These are phyloP conservation scores for Nepenthes gracilis DNA, from an alignment of 148 eudicot genomes.

Conservation along the genomic window DNA sequence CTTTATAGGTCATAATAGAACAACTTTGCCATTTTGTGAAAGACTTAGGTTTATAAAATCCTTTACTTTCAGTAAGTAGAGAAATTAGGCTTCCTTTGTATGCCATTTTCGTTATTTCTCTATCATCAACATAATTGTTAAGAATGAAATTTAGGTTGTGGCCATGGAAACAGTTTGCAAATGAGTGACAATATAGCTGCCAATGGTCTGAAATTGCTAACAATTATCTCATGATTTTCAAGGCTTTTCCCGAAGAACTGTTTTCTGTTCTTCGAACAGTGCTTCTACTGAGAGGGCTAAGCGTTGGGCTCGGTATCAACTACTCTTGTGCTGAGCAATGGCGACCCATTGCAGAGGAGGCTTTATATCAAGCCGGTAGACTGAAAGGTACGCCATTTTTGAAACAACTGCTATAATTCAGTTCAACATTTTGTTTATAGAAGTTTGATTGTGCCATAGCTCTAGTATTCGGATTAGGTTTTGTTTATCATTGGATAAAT, in stretches of 20 bases:
- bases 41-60: not conserved
- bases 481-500: no score
- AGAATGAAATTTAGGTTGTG: no score
- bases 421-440: no score
- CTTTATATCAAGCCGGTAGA: conserved; percentile 65
- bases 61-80: not conserved
- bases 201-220: not conserved
- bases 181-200: no score
- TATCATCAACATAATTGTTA: no score
- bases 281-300: conserved; percentile 82
- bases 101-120: no score
- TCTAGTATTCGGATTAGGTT: no score
- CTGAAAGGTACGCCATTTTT: conserved; percentile 31
- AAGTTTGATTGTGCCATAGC: no score
- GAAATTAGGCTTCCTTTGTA: no score
- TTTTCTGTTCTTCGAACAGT: conserved; percentile 94
- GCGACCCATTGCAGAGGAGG: conserved; percentile 93
- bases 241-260: conserved; percentile 96
- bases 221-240: not conserved
- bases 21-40: not conserved
- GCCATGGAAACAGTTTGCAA: no score
- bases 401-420: no score
- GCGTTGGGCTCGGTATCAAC: conserved; percentile 88
- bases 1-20: no score
- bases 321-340: conserved; percentile 94